These are phyloP conservation scores for Brettanomyces naardenensis DNA, from an alignment of 805 yeast species.

Conservation along the genomic window DNA sequence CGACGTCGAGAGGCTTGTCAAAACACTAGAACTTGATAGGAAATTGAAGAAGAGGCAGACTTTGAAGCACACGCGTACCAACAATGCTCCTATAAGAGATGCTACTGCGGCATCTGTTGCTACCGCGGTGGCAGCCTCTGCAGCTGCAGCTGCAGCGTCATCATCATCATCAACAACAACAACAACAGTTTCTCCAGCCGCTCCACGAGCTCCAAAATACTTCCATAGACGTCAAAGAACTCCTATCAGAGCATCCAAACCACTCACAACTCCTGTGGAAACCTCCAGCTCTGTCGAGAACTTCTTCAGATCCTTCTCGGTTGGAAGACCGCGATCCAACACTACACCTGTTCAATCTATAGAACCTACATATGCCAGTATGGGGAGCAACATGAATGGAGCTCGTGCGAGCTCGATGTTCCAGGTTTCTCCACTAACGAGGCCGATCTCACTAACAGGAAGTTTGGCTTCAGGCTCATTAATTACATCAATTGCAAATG, in stretches of 20 bases:
- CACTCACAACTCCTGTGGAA: conserved; percentile 37
- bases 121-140: too few relatives aligned
- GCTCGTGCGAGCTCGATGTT: not conserved
- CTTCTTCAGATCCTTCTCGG: conserved; percentile 28
- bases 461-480: not conserved
- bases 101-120: not conserved
- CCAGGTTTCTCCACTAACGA: not conserved
- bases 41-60: not conserved
- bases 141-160: not conserved
- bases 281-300: conserved; percentile 26
- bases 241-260: conserved; percentile 39
- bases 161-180: not conserved
- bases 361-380: too few relatives aligned
- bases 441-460: not conserved
- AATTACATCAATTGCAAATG: not conserved
- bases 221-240: conserved; percentile 5
- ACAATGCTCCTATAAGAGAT: not conserved
- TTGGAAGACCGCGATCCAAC: conserved; percentile 7
- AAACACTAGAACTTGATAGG: not conserved
- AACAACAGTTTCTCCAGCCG: not conserved
- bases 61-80: not conserved
- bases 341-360: not conserved
- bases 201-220: not conserved
- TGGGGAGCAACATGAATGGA: too few relatives aligned
- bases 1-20: conserved; percentile 43